Evolutionary conservation across 2,329 filamentous ascomycete species (phyloP), one percentile per base, ranked within the genome.

Genomic region (Aureobasidium sp.): DNA sequence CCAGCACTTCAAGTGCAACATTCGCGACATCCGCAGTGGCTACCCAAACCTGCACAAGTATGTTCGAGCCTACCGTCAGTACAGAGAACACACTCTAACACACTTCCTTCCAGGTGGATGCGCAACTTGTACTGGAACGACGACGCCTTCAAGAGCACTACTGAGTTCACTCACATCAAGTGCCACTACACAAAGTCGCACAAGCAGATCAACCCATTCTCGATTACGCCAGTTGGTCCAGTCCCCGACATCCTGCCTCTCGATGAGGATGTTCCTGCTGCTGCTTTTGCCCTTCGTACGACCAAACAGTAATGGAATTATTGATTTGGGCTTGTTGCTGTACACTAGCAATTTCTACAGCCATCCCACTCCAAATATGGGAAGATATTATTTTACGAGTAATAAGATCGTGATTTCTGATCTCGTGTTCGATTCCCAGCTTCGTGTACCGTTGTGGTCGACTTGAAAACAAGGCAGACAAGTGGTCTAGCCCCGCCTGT

Each of bases 151-250:
- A 78, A 79, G 65, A 84, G 89, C 55, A 94, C 91, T 64, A 96
- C 92, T 27, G 84, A 97, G 74, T 96, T 96, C 73, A 84, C 95
- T 74, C 94, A 99, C 77, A 97, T 97, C 78, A 97, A 96, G 83
- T 88, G 82, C 48, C 85, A 87, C 68, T 87, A 87, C 71, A 87
- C 84, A 2, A 85, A 84, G 77, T 85, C 81, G 66, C 85, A 87
- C 73, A 76, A 72, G 66, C 84, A 86, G 74, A 87, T 87, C 67
- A 87, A 87, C 70, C 82, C 71, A 50, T 81, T 80, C 72, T 76
- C 73, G 64, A 96, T 99, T 71, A 93, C 91, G 29, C 92, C 93
- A 1, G 71, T 96, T 16, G 93, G 93, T 0, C 93, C 94, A 5
- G 68, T 91, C 70, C 92, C 92, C 42, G 82, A 95, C 76, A 88